Evolutionary conservation across 371 early-diverging fungal genomes (phyloP).

Genomic region (Paraphysoderma sedebokerense): DNA sequence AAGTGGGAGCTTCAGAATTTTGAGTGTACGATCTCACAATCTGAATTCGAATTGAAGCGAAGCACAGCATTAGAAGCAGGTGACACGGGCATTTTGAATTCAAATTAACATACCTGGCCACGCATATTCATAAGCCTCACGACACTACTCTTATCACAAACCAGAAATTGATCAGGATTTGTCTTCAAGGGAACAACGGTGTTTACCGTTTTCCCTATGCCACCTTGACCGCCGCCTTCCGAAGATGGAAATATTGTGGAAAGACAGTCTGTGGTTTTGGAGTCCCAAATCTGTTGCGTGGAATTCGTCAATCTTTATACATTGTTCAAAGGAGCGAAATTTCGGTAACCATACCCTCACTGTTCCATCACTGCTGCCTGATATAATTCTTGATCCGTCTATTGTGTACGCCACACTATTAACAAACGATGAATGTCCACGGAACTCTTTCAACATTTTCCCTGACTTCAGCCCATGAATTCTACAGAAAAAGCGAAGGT

Average conservation of each 20-base stretch:
- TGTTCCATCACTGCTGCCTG: conserved; percentile 72
- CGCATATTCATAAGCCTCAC: conserved; percentile 34
- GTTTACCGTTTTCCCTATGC: conserved; percentile 7
- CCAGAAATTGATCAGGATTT: conserved; percentile 37
- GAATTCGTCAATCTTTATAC: background rate
- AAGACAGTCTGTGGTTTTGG: conserved; percentile 34
- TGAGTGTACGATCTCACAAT: conserved; percentile 9
- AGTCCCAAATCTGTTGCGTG: conserved; percentile 52
- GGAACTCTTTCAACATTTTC: conserved; percentile 66
- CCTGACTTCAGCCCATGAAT: conserved; percentile 78
- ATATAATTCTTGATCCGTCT: conserved; percentile 47
- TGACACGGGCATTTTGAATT: background rate
- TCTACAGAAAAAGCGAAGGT: conserved; percentile 11
- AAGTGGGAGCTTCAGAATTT: conserved; percentile 17
- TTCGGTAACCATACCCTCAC: conserved; percentile 36
- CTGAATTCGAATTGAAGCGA: conserved; percentile 4
- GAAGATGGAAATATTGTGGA: conserved; percentile 25
- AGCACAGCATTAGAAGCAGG: conserved; percentile 9
- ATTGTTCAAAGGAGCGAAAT: background rate
- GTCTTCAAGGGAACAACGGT: conserved; percentile 21
- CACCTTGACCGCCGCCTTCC: conserved; percentile 7
- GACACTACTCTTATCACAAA: conserved; percentile 49
- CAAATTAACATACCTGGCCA: conserved; percentile 19
- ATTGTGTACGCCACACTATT: conserved; percentile 51
- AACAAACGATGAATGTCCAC: conserved; percentile 75